Conservation (phyloP, 2,329 filamentous ascomycete genomes). For the Pochonia chlamydosporia region DNA sequence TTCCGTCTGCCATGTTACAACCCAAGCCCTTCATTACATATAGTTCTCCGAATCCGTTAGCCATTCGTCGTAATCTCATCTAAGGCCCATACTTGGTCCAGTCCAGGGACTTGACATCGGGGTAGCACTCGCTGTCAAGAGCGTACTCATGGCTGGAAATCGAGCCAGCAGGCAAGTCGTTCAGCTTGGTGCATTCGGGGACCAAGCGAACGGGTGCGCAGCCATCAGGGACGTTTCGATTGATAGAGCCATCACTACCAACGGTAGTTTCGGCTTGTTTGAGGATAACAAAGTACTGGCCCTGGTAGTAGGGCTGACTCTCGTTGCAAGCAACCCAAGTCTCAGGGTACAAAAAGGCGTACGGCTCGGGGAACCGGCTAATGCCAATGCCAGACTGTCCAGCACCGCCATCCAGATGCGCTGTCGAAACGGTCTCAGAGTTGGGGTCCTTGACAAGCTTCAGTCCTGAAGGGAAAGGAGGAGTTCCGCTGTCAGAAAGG, state of each 20-base stretch:
- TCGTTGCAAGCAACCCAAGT: conserved; percentile 37
- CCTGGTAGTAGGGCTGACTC: conserved; percentile 31
- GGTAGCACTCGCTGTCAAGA: conserved; percentile 30
- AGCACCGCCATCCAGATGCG: conserved; percentile 20
- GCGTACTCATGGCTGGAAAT: conserved; percentile 31
- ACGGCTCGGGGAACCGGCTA: conserved; percentile 22
- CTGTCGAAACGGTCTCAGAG: conserved; percentile 22
- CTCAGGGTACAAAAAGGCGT: conserved; percentile 23
- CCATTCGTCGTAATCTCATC: too few relatives aligned
- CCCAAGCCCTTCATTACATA: too few relatives aligned
- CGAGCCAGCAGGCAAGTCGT: conserved; percentile 25
- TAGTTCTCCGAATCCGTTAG: too few relatives aligned
- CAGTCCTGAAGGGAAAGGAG: conserved; percentile 30
- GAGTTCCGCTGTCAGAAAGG: conserved; percentile 32
- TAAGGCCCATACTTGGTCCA: conserved; percentile 25
- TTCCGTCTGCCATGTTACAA: too few relatives aligned
- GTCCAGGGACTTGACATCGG: conserved; percentile 29
- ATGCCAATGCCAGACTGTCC: conserved; percentile 28
- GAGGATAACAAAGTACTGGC: conserved; percentile 26
- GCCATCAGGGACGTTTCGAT: conserved; percentile 24
- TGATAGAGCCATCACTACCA: conserved; percentile 12
- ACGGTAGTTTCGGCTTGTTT: conserved; percentile 24
- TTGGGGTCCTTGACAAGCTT: conserved; percentile 17
- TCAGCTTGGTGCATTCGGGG: conserved; percentile 33
- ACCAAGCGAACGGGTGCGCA: conserved; percentile 35